phyloP scores from a whole-genome alignment of 192 early-diverging fungal genomes.

The Piromyces finnis region DNA sequence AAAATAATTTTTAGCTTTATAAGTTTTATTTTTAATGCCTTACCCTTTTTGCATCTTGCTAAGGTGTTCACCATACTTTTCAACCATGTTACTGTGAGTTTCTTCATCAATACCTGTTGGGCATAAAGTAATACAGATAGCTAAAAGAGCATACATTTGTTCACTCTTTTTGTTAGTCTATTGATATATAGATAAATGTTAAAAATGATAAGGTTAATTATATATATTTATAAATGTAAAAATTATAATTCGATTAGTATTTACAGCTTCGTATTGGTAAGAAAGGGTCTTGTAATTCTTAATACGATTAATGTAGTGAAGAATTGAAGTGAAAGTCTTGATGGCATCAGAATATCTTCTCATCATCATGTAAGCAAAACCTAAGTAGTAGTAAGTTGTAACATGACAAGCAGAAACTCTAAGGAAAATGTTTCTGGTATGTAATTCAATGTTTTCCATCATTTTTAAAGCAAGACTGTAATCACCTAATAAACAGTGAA shows the following conservation, averaged over 20 bases:
- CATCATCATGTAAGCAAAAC: conserved; percentile 98
- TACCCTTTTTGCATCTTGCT: conserved; percentile 68
- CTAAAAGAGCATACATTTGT: conserved; percentile 86
- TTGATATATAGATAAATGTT: too few species aligned
- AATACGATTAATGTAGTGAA: conserved; percentile 74
- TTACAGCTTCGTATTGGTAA: conserved; percentile 73
- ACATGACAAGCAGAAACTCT: conserved; percentile 95
- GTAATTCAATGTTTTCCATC: conserved; percentile 87
- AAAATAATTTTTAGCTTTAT: too few species aligned
- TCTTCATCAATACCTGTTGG: conserved; percentile 88
- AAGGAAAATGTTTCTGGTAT: conserved; percentile 73
- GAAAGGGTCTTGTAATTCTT: conserved; percentile 87
- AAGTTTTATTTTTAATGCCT: too few species aligned
- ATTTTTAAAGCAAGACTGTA: conserved; percentile 89
- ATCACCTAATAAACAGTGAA: conserved; percentile 90
- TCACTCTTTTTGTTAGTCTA: conserved; percentile 77
- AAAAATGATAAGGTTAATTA: background rate
- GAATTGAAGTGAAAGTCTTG: conserved; percentile 74
- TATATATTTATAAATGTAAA: background rate
- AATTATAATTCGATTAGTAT: background rate
- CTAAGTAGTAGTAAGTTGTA: conserved; percentile 92
- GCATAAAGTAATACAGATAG: conserved; percentile 75
- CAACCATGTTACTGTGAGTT: conserved; percentile 69
- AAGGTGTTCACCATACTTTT: conserved; percentile 85
- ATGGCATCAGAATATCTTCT: conserved; percentile 88